Conservation (phyloP, 768 basidiomycete species). For the Rhodotorula paludigena region DNA sequence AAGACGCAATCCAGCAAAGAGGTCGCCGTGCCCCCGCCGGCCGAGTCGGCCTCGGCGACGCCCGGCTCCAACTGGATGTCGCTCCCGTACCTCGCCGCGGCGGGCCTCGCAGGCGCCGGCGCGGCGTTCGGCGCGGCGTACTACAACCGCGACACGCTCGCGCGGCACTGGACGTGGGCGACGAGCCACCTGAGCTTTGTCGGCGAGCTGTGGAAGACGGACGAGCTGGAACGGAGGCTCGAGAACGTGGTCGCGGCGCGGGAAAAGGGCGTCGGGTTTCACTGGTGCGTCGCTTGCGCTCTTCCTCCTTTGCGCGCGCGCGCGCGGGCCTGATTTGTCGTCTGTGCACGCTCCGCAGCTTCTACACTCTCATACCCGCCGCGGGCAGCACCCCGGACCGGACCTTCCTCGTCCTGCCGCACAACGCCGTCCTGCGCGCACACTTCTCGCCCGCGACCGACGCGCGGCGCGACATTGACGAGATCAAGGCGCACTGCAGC, state of each 20-base stretch:
- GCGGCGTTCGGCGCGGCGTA: conserved; percentile 25
- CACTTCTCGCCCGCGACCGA: conserved; percentile 28
- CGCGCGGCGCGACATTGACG: conserved; percentile 18
- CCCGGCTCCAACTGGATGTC: conserved; percentile 15
- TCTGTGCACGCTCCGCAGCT: conserved; percentile 23
- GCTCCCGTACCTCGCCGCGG: conserved; percentile 10
- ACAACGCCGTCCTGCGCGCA: neutral
- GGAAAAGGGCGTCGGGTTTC: conserved; percentile 32
- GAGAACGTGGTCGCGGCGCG: neutral
- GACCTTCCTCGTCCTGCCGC: conserved; percentile 35
- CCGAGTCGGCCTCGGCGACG: conserved; percentile 16
- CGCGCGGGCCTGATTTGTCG: no score
- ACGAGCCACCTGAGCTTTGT: conserved; percentile 38
- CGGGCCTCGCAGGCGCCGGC: conserved; percentile 5
- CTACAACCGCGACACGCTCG: conserved; percentile 32
- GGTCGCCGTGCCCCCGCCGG: conserved; percentile 4
- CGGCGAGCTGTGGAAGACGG: conserved; percentile 37
- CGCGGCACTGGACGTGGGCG: conserved; percentile 32
- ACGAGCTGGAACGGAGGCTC: conserved; percentile 24
- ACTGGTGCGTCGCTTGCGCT: conserved; percentile 16
- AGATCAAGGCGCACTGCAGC: conserved; percentile 32
- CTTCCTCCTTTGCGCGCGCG: neutral
- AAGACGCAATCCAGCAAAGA: neutral
- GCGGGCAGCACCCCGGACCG: conserved; percentile 3
- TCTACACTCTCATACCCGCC: conserved; percentile 34